Conservation (phyloP, 176 grass and related monocot species). For the Triticum turgidum region DNA sequence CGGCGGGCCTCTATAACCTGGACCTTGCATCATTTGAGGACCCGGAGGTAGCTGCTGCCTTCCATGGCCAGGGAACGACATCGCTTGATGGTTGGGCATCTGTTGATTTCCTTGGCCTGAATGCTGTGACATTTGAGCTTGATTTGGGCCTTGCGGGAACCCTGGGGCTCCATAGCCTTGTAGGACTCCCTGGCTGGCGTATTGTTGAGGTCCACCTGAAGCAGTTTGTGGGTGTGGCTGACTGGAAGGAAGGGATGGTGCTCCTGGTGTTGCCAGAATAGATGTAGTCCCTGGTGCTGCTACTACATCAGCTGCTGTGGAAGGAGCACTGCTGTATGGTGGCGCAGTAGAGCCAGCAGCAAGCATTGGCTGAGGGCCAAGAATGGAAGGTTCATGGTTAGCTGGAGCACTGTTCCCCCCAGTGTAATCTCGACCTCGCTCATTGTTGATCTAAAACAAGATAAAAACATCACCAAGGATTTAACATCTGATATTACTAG, state of each 20-base stretch:
- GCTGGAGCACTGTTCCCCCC: slow-evolving; percentile 39
- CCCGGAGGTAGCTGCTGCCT: slow-evolving; percentile 48
- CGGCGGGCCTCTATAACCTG: slow-evolving; percentile 22
- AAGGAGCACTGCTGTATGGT: slow-evolving; percentile 1
- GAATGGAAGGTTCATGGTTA: slow-evolving; percentile 67
- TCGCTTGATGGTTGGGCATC: slow-evolving; percentile 39
- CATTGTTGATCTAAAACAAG: slow-evolving; percentile 74
- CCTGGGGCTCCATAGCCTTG: slow-evolving; percentile 36
- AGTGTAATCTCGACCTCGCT: slow-evolving; percentile 79
- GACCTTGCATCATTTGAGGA: slow-evolving; percentile 20
- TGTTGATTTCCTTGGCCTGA: slow-evolving; percentile 49
- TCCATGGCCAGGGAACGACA: slow-evolving; percentile 41
- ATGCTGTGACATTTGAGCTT: slow-evolving; percentile 37
- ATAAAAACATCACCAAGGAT: not conserved
- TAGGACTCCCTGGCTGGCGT: slow-evolving; percentile 36
- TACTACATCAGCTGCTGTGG: slow-evolving; percentile 23
- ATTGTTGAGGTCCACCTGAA: slow-evolving; percentile 26
- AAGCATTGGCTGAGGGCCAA: slow-evolving; percentile 58
- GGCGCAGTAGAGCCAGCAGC: slow-evolving; percentile 12
- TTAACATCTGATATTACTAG: not conserved
- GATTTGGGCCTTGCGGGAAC: slow-evolving; percentile 38
- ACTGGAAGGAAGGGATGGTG: slow-evolving; percentile 25
- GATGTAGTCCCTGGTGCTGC: slow-evolving; percentile 32
- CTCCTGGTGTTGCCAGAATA: slow-evolving; percentile 6
- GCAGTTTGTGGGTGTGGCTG: slow-evolving; percentile 31